Evolutionary conservation across 768 basidiomycete species (phyloP).

Genomic region (Lactifluus piperatus): DNA sequence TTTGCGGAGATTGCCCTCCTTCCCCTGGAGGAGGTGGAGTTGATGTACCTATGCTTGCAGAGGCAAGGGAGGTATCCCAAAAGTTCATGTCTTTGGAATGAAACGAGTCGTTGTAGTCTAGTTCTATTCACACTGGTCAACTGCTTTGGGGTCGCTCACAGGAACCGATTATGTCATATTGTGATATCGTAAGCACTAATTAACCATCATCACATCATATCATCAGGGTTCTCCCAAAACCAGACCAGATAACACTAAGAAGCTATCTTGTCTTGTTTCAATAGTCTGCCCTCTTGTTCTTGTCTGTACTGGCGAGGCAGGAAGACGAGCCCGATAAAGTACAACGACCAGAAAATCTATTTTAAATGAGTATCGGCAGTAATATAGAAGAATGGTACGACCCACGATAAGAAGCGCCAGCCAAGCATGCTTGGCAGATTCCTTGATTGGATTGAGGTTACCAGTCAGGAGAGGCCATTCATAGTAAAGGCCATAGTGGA

Average conservation of each 20-base stretch:
- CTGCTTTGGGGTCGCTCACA: no score
- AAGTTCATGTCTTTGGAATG: slow-evolving; percentile 20
- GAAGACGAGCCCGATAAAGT: not conserved
- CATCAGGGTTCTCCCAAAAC: not conserved
- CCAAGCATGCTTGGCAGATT: slow-evolving; percentile 11
- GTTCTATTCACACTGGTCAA: no score
- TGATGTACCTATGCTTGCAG: slow-evolving; percentile 1
- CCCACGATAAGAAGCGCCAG: slow-evolving; percentile 13
- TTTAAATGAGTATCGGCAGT: not conserved
- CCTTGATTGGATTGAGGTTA: not conserved
- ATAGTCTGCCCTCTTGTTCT: slow-evolving; percentile 5
- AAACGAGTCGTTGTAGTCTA: no score
- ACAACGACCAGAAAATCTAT: slow-evolving; percentile 14
- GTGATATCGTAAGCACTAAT: no score
- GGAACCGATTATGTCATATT: not conserved
- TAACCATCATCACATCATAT: no score
- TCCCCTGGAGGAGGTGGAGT: slow-evolving; percentile 21
- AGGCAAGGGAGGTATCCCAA: slow-evolving; percentile 10
- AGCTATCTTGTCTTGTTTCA: not conserved
- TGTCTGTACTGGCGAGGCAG: slow-evolving; percentile 12
- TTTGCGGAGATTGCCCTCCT: slow-evolving; percentile 39
- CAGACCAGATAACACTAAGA: not conserved
- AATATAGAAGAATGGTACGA: not conserved
- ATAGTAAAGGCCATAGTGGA: slow-evolving; percentile 7
- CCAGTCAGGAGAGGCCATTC: slow-evolving; percentile 20